These are phyloP conservation scores for Panicum miliaceum DNA, from an alignment of 176 grass and related monocot species.

Conservation along the genomic window DNA sequence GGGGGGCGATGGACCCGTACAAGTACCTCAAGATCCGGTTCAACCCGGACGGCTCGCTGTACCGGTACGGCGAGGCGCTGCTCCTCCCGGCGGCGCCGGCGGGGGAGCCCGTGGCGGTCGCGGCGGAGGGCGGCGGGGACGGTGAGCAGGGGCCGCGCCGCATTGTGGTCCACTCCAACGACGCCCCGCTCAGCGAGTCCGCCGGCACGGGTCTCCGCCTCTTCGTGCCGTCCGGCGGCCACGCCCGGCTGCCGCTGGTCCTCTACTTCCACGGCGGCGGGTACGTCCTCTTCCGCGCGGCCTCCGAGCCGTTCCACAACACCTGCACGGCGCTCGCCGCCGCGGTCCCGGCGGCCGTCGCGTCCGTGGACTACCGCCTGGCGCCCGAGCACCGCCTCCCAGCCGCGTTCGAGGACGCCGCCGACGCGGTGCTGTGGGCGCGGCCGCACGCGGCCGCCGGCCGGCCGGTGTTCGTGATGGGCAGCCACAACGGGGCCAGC, in stretches of 20 bases:
- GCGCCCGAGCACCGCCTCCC: slow-evolving; percentile 89
- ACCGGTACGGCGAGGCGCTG: slow-evolving; percentile 40
- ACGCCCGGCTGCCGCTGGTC: slow-evolving; percentile 51
- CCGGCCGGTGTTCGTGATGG: slow-evolving; percentile 69
- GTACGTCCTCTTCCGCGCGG: slow-evolving; percentile 74
- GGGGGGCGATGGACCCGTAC: slow-evolving; percentile 69
- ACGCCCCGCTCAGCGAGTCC: slow-evolving; percentile 59
- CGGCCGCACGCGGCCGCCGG: slow-evolving; percentile 47
- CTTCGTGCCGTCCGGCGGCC: slow-evolving; percentile 58
- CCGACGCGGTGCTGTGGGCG: slow-evolving; percentile 66
- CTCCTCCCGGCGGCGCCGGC: slow-evolving; percentile 42
- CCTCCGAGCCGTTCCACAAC: slow-evolving; percentile 63
- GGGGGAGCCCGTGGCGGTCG: slow-evolving; percentile 29
- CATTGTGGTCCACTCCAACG: slow-evolving; percentile 69
- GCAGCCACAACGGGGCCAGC: slow-evolving; percentile 70
- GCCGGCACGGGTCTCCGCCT: slow-evolving; percentile 65
- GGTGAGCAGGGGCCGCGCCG: background rate
- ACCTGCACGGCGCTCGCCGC: slow-evolving; percentile 56
- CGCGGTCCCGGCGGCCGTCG: slow-evolving; percentile 56
- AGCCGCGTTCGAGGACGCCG: slow-evolving; percentile 80
- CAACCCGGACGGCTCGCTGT: slow-evolving; percentile 67
- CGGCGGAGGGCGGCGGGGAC: background rate
- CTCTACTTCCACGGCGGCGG: slow-evolving; percentile 85
- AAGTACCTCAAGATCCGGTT: slow-evolving; percentile 74
- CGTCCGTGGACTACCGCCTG: slow-evolving; percentile 84